phyloP scores from a whole-genome alignment of 140 eudicot species.

The Stevia rebaudiana region DNA sequence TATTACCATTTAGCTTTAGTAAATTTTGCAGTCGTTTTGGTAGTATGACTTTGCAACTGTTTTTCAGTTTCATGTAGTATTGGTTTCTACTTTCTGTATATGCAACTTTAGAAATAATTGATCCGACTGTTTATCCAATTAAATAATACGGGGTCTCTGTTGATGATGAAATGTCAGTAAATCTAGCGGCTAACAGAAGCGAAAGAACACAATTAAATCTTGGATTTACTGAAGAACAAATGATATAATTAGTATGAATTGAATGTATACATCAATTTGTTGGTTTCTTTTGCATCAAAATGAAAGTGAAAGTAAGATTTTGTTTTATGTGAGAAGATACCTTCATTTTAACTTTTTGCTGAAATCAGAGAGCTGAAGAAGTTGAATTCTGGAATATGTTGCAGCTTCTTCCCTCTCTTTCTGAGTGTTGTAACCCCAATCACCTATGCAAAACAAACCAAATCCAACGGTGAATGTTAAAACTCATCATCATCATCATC shows the following conservation, averaged over 20 bases:
- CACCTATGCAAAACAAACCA: constrained; percentile 44
- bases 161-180: neutral
- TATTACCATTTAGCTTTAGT: neutral
- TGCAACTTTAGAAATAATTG: neutral
- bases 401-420: constrained; percentile 96
- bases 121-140: neutral
- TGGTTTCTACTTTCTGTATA: constrained; percentile 2
- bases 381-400: constrained; percentile 63
- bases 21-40: constrained; percentile 10
- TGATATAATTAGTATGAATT: neutral
- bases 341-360: constrained; percentile 78
- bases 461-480: neutral
- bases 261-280: constrained; percentile 7
- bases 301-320: neutral
- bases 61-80: neutral
- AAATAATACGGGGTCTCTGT: neutral
- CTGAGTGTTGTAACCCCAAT: constrained; percentile 96
- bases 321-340: constrained; percentile 9
- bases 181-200: neutral
- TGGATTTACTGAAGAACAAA: neutral
- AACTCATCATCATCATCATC: no score
- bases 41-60: neutral
- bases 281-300: constrained; percentile 7
- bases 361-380: constrained; percentile 87
- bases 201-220: neutral